A percentile compares a stretch with the other conserved stretches of the same genome.
Evolutionary conservation across 257 asterid species (phyloP).

Genomic region (Perilla frutescens): DNA sequence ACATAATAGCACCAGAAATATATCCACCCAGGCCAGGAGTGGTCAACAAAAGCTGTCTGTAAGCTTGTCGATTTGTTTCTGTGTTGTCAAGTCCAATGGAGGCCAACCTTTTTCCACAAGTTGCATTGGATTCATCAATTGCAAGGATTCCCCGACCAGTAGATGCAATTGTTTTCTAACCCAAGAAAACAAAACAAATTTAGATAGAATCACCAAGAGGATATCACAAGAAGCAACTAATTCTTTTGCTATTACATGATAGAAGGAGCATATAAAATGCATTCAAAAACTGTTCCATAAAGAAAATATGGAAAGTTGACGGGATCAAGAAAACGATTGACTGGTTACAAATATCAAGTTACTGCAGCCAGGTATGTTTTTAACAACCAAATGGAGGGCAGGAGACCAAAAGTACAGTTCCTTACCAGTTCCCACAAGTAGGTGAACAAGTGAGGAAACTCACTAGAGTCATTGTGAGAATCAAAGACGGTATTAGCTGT

Average conservation of each 20-base stretch:
- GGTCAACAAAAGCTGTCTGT: constrained; percentile 86
- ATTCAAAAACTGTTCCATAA: too few relatives aligned
- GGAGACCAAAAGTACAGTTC: not conserved
- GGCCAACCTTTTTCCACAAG: constrained; percentile 89
- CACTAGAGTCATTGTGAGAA: too few relatives aligned
- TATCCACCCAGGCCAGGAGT: constrained; percentile 93
- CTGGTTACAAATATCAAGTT: too few relatives aligned
- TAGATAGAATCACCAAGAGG: too few relatives aligned
- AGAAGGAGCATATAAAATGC: too few relatives aligned
- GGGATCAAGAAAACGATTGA: too few relatives aligned
- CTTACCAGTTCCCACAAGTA: not conserved
- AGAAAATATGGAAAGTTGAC: too few relatives aligned
- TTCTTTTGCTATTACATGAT: too few relatives aligned
- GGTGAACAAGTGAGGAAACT: too few relatives aligned
- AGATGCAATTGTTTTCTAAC: constrained; percentile 87
- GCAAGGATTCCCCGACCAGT: constrained; percentile 97
- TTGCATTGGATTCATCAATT: constrained; percentile 95
- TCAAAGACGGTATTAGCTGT: not conserved
- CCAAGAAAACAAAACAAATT: constrained; percentile 27
- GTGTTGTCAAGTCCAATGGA: constrained; percentile 95
- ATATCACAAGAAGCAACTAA: constrained; percentile 23
- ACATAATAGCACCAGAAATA: constrained; percentile 90
- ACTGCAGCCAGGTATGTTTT: not conserved
- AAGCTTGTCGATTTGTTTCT: constrained; percentile 86
- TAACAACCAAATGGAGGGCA: constrained; percentile 13